Evolutionary conservation across 371 early-diverging fungal genomes (phyloP).

Genomic region (Mucor saturninus): DNA sequence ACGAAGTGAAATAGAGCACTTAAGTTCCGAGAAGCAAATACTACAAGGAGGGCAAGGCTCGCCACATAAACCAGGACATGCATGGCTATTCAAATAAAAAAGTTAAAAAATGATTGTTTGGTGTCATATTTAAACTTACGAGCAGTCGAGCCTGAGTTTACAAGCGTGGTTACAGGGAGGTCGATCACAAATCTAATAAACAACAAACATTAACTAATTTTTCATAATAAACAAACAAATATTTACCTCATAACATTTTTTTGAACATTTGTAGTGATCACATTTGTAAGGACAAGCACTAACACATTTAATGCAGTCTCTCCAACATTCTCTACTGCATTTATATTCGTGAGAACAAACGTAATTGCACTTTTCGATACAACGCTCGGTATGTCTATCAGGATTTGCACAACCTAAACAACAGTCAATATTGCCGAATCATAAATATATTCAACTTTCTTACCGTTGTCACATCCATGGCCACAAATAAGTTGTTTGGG

Average conservation of each 20-base stretch:
- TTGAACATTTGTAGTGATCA: conserved; percentile 41
- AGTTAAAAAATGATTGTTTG: neutral
- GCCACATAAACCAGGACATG: conserved; percentile 52
- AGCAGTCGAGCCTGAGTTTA: conserved; percentile 29
- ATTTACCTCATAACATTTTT: conserved; percentile 43
- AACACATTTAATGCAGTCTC: conserved; percentile 38
- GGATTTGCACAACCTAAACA: conserved; percentile 47
- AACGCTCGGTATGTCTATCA: conserved; percentile 50
- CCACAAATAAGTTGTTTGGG: conserved; percentile 56
- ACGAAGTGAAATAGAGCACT: conserved; percentile 45
- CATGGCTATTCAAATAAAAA: conserved; percentile 31
- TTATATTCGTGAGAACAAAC: conserved; percentile 49
- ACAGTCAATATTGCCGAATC: neutral
- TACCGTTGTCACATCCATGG: conserved; percentile 51
- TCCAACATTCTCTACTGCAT: conserved; percentile 46
- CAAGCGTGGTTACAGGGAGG: conserved; percentile 48
- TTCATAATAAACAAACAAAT: neutral
- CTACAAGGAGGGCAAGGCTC: conserved; percentile 54
- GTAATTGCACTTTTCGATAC: conserved; percentile 42
- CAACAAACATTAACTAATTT: neutral
- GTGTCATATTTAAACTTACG: conserved; percentile 31
- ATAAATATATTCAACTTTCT: neutral
- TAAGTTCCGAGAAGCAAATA: conserved; percentile 28
- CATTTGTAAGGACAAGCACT: conserved; percentile 48
- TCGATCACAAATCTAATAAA: conserved; percentile 47